A percentile compares a stretch with the other conserved stretches of the same genome.
phyloP scores from a whole-genome alignment of 371 early-diverging fungal species.

The Lichtheimia ornata region DNA sequence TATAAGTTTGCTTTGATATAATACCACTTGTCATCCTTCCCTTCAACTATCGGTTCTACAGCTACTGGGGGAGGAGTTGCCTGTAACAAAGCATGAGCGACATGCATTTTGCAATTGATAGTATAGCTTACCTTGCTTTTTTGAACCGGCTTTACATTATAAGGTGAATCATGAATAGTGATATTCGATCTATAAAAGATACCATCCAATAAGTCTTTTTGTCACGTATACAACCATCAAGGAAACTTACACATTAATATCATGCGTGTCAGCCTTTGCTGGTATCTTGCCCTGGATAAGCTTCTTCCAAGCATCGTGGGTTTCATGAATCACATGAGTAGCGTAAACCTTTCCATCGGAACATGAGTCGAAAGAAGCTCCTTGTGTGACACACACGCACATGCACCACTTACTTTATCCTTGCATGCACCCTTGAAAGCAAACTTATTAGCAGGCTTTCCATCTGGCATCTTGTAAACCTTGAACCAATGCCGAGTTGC shows the following conservation, averaged over 20 bases:
- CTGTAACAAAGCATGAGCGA: too few species aligned
- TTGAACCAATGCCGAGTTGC: slow-evolving; percentile 99
- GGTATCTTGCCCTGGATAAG: slow-evolving; percentile 48
- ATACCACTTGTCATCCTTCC: slow-evolving; percentile 39
- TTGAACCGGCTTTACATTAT: too few species aligned
- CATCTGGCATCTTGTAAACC: slow-evolving; percentile 99
- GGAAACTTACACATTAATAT: slow-evolving; percentile 24
- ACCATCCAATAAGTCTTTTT: too few species aligned
- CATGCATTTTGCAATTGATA: too few species aligned
- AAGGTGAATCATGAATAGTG: too few species aligned
- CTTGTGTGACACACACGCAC: not conserved
- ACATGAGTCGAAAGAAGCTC: not conserved
- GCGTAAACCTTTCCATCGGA: slow-evolving; percentile 44
- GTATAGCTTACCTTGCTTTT: too few species aligned
- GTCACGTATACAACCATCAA: not conserved
- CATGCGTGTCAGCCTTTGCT: slow-evolving; percentile 39
- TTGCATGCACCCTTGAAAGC: slow-evolving; percentile 94
- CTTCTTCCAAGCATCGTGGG: slow-evolving; percentile 60
- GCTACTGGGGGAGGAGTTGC: too few species aligned
- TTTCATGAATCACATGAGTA: slow-evolving; percentile 49
- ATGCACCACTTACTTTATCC: slow-evolving; percentile 52
- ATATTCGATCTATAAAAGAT: too few species aligned
- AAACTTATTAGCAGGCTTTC: slow-evolving; percentile 98
- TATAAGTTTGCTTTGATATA: slow-evolving; percentile 32
- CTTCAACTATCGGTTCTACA: slow-evolving; percentile 3